These are phyloP conservation scores for Nemania diffusa DNA, from an alignment of 2,329 filamentous ascomycete species.

Conservation along the genomic window DNA sequence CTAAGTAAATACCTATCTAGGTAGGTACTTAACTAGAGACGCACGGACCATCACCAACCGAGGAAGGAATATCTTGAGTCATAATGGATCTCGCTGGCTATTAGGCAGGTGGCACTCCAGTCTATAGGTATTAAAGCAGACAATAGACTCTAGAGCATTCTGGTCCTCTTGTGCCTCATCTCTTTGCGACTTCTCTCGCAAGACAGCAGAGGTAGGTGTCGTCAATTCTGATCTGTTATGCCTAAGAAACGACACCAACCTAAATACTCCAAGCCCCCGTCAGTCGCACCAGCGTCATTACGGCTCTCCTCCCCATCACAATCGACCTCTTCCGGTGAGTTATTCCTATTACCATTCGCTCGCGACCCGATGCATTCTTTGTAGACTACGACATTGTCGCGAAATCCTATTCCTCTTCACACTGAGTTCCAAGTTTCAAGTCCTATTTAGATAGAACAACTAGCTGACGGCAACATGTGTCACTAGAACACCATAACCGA, in stretches of 20 bases:
- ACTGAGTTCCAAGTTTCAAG: background rate
- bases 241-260: constrained; percentile 70
- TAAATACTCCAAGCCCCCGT: constrained; percentile 68
- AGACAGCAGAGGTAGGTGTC: constrained; percentile 34
- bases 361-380: background rate
- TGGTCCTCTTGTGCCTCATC: background rate
- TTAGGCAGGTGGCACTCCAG: background rate
- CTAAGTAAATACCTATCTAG: no score
- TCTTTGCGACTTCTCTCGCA: constrained; percentile 38
- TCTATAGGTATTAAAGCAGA: no score
- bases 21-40: background rate
- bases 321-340: constrained; percentile 40
- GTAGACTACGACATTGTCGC: background rate
- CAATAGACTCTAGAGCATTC: background rate
- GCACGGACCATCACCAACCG: background rate
- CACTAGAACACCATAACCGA: constrained; percentile 51
- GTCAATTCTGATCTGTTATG: constrained; percentile 55
- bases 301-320: constrained; percentile 52
- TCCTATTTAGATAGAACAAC: background rate
- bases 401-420: background rate
- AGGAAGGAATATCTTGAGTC: background rate
- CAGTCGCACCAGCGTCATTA: constrained; percentile 63
- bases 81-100: background rate
- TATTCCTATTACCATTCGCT: background rate
- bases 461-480: background rate